phyloP scores from a whole-genome alignment of 2,329 filamentous ascomycete genomes.

The Clonostachys rhizophaga region DNA sequence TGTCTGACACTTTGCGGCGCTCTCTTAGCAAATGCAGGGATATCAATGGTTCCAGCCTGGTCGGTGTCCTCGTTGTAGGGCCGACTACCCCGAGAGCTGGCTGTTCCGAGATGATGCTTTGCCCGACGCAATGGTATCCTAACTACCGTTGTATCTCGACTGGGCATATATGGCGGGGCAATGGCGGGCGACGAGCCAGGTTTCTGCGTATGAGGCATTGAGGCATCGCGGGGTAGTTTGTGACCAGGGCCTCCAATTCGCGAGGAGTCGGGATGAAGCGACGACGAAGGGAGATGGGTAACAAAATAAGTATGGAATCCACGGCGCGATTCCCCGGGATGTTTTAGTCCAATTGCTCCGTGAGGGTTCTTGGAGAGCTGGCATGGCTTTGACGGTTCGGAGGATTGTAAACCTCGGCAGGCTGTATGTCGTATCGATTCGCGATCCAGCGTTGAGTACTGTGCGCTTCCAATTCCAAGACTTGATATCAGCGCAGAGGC shows the following conservation, averaged over 20 bases:
- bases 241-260: conserved; percentile 63
- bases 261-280: conserved; percentile 81
- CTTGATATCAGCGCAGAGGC: too few species aligned
- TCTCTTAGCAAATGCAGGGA: conserved; percentile 87
- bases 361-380: too few species aligned
- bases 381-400: too few species aligned
- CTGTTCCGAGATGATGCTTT: conserved; percentile 91
- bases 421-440: too few species aligned
- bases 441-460: too few species aligned
- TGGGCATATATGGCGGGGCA: conserved; percentile 54
- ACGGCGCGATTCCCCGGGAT: conserved; percentile 23
- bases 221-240: conserved; percentile 81
- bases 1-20: conserved; percentile 61
- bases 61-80: conserved; percentile 91
- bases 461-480: too few species aligned
- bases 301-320: conserved; percentile 96
- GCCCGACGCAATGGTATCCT: conserved; percentile 89
- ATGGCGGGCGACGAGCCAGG: conserved; percentile 51
- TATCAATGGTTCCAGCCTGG: conserved; percentile 88
- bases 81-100: conserved; percentile 73
- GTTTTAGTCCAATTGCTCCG: background rate
- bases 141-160: conserved; percentile 83
- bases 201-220: conserved; percentile 65
- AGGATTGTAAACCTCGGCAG: too few species aligned
- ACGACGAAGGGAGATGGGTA: conserved; percentile 89